phyloP scores from a whole-genome alignment of 768 basidiomycete genomes.

The Rubroboletus satanas region DNA sequence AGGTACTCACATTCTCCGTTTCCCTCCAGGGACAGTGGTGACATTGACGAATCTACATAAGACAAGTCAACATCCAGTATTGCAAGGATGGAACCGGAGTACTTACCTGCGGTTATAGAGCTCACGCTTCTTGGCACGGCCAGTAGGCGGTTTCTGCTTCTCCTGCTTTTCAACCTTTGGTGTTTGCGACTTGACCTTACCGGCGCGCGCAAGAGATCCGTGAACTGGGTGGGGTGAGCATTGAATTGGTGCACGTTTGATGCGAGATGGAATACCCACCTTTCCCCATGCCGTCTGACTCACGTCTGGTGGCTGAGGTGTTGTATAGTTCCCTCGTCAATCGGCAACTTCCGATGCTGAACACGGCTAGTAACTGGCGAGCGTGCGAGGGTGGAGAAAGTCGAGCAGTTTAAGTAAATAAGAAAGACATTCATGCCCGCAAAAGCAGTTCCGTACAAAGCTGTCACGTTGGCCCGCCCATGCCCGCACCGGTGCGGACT shows the following conservation, averaged over 20 bases:
- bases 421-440: background rate
- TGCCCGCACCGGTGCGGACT: too few species aligned
- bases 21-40: constrained; percentile 80
- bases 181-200: constrained; percentile 97
- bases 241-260: background rate
- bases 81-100: background rate
- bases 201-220: constrained; percentile 98
- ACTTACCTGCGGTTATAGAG: constrained; percentile 87
- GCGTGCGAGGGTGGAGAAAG: background rate
- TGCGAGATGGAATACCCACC: constrained; percentile 34
- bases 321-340: constrained; percentile 41
- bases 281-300: constrained; percentile 68
- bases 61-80: background rate
- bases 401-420: background rate
- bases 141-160: constrained; percentile 96
- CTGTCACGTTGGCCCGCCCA: background rate
- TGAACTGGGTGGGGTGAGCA: constrained; percentile 57
- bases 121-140: constrained; percentile 94
- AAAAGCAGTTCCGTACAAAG: too few species aligned
- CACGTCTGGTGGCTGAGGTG: constrained; percentile 23
- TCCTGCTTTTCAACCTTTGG: constrained; percentile 98
- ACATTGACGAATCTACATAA: constrained; percentile 80
- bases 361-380: too few species aligned
- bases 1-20: constrained; percentile 89
- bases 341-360: constrained; percentile 23